Conservation (phyloP, 1,284 basidiomycete genomes). For the Quambalaria eucalypti region DNA sequence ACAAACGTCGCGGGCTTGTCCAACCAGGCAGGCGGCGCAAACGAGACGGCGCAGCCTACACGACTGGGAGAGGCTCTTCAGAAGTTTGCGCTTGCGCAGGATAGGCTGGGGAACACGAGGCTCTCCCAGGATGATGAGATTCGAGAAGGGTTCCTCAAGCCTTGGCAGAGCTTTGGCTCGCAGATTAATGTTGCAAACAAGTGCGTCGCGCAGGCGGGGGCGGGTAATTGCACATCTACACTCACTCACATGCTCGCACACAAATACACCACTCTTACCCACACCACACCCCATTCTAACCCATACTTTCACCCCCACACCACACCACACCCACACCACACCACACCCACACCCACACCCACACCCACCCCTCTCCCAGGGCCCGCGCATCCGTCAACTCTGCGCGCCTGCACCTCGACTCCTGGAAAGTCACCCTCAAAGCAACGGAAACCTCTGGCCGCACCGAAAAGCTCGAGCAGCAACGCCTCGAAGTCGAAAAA, state of each 20-base stretch:
- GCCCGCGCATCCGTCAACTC: slow-evolving; percentile 41
- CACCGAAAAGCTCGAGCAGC: slow-evolving; percentile 27
- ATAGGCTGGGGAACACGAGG: slow-evolving; percentile 76
- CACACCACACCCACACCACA: too few relatives aligned
- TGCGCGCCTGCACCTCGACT: slow-evolving; percentile 42
- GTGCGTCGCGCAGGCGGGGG: slow-evolving; percentile 5
- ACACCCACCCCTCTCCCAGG: slow-evolving; percentile 3
- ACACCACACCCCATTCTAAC: neutral
- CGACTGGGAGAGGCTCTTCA: slow-evolving; percentile 61
- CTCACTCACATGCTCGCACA: too few relatives aligned
- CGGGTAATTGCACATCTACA: neutral
- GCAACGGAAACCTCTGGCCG: slow-evolving; percentile 23
- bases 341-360: too few relatives aligned
- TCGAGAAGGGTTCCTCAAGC: slow-evolving; percentile 65
- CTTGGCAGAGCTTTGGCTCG: slow-evolving; percentile 57
- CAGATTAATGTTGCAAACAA: slow-evolving; percentile 43
- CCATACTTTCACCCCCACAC: neutral
- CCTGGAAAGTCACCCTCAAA: slow-evolving; percentile 41
- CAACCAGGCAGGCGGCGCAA: slow-evolving; percentile 11
- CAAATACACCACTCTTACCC: neutral
- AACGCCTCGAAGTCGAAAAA: slow-evolving; percentile 39
- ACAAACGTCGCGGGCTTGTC: slow-evolving; percentile 28
- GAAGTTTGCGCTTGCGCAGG: slow-evolving; percentile 72
- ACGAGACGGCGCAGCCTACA: slow-evolving; percentile 15
- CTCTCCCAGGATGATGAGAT: slow-evolving; percentile 73